Percentiles rank a stretch among this genome's conserved stretches.
phyloP scores from a whole-genome alignment of 768 basidiomycete species.

The Favolaschia claudopus region DNA sequence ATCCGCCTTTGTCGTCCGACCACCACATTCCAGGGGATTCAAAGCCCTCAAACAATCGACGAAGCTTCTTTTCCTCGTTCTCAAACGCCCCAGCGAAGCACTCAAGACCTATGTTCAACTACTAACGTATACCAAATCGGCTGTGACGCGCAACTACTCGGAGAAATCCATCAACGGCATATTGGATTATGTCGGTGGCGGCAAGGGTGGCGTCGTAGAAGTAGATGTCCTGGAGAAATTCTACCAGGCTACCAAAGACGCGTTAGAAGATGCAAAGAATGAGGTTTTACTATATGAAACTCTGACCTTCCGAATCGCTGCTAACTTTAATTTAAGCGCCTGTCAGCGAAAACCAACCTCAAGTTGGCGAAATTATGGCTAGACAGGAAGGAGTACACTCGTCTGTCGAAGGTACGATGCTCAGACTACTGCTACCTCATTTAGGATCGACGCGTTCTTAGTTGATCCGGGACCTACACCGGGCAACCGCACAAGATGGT shows the following conservation, averaged over 20 bases:
- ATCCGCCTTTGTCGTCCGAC: background rate
- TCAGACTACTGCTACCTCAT: background rate
- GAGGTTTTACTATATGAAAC: conserved; percentile 65
- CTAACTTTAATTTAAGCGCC: conserved; percentile 59
- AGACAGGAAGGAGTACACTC: conserved; percentile 88
- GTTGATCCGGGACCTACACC: conserved; percentile 82
- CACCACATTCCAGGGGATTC: conserved; percentile 85
- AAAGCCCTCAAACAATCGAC: conserved; percentile 98
- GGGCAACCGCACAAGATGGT: conserved; percentile 62
- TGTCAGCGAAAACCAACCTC: conserved; percentile 95
- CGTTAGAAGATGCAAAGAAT: conserved; percentile 93
- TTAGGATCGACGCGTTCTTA: conserved; percentile 35
- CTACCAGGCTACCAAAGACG: conserved; percentile 92
- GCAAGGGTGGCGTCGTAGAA: conserved; percentile 78
- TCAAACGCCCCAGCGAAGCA: conserved; percentile 85
- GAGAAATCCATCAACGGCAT: conserved; percentile 99
- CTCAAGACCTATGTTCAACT: conserved; percentile 86
- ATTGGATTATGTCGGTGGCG: conserved; percentile 95
- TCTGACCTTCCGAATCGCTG: background rate
- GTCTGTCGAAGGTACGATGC: conserved; percentile 75
- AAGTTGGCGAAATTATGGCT: conserved; percentile 98
- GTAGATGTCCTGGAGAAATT: conserved; percentile 93
- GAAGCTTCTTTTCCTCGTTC: conserved; percentile 85
- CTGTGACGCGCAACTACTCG: conserved; percentile 94
- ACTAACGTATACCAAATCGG: conserved; percentile 93